Evolutionary conservation across 2,329 filamentous ascomycete species (phyloP), one percentile per base, ranked within the genome.

Genomic region (Trichophyton simii): DNA sequence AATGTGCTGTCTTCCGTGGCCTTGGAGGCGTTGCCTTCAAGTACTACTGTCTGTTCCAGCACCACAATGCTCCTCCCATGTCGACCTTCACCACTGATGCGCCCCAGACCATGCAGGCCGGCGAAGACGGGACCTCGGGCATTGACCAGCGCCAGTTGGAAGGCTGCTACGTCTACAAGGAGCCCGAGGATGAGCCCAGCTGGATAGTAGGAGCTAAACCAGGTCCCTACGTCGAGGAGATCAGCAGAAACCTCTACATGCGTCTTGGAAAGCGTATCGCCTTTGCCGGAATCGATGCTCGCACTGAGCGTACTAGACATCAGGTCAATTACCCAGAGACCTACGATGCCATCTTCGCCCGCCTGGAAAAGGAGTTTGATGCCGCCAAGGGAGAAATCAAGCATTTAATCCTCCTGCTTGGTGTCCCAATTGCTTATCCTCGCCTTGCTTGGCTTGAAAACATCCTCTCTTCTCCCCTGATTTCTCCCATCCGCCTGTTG

Each of bases 391-490:
- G 78, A 31, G 77, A 81, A 18, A 80, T 86, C 69, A 86, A 83
- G 72, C 84, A 87, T 68, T 70, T 87, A 22, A 76, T 87, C 44
- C 72, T 87, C 22, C 74, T 87, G 9, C 76, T 87, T 1, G 87
- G 87, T 61, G 84, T 88, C 22, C 89, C 91, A 0, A 92, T 95
- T 67, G 77, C 78, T 0, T 80, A 82, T 65, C 80, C 79, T 1
- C 89, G 92, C 67, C 80, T 96, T 60, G 94, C 91, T n/a, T 96
- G 92, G 92, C 80, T 96, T 3, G 92, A 97, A 72, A 96, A 96
- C 69, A 88, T 96, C 62, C 83, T 97, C 67, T 82, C 83, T 15
- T 95, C 89, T 63, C 91, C 92, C 0, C 67, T 96, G 25, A 91
- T 96, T 70, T 91, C 87, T 0, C 91, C 91, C 0, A 84, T 96